A percentile compares a stretch with the other conserved stretches of the same genome.
Conservation (phyloP, 805 yeast genomes). For the Sungouiella thailandica region DNA sequence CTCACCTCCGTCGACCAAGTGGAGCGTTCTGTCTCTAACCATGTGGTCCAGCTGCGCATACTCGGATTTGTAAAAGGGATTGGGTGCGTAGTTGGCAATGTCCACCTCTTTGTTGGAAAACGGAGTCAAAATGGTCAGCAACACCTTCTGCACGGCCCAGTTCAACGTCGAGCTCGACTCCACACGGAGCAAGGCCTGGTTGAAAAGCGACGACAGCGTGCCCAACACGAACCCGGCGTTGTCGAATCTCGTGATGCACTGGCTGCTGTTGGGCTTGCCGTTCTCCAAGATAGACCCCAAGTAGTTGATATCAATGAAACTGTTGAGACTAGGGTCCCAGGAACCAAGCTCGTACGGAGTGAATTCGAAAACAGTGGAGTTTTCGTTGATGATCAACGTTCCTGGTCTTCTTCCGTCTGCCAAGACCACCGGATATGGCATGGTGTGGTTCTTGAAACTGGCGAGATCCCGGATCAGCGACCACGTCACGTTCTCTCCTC, state of each 20-base stretch:
- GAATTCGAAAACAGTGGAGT: slow-evolving; percentile 56
- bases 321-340: slow-evolving; percentile 36
- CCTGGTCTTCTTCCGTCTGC: slow-evolving; percentile 64
- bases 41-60: slow-evolving; percentile 34
- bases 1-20: slow-evolving; percentile 76
- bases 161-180: slow-evolving; percentile 31
- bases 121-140: slow-evolving; percentile 19
- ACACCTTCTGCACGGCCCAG: slow-evolving; percentile 17
- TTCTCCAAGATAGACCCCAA: slow-evolving; percentile 24
- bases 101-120: slow-evolving; percentile 53
- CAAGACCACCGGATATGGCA: slow-evolving; percentile 70
- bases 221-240: slow-evolving; percentile 73
- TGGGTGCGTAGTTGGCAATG: slow-evolving; percentile 67
- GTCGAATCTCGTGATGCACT: slow-evolving; percentile 28
- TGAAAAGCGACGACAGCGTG: slow-evolving; percentile 78
- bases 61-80: slow-evolving; percentile 52
- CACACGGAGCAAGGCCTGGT: slow-evolving; percentile 55
- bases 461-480: slow-evolving; percentile 18
- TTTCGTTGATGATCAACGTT: slow-evolving; percentile 47
- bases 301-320: slow-evolving; percentile 27
- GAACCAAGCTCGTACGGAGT: slow-evolving; percentile 38
- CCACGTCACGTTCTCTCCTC: slow-evolving; percentile 20
- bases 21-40: slow-evolving; percentile 34
- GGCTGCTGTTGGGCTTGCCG: slow-evolving; percentile 13
- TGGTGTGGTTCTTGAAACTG: slow-evolving; percentile 29